phyloP scores from a whole-genome alignment of 2,329 filamentous ascomycete species.

The Calycina herbarum region DNA sequence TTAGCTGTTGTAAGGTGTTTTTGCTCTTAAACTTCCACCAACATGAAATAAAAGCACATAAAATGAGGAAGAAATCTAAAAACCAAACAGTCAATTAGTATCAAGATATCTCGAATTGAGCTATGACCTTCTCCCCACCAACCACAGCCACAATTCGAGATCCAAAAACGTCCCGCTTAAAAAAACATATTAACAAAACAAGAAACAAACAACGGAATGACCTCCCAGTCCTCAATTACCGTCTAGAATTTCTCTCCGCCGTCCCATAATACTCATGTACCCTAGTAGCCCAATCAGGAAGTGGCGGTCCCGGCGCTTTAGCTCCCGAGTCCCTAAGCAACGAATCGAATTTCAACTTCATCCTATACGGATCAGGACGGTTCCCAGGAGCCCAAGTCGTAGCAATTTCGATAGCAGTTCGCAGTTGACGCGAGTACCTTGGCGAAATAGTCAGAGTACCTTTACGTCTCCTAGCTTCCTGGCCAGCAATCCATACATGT shows the following conservation, averaged over 20 bases:
- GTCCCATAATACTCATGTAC: conserved; percentile 26
- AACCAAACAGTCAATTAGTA: no score
- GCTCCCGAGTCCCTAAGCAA: conserved; percentile 12
- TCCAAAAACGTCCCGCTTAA: background rate
- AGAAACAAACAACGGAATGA: background rate
- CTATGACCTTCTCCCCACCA: no score
- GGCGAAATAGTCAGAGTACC: conserved; percentile 11
- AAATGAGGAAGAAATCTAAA: no score
- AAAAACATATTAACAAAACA: background rate
- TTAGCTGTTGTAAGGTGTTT: no score
- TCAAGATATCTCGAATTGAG: no score
- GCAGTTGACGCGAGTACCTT: conserved; percentile 17
- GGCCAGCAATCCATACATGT: background rate
- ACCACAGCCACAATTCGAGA: no score
- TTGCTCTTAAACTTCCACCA: no score
- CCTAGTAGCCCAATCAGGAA: conserved; percentile 28
- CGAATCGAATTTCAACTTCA: conserved; percentile 14
- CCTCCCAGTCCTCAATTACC: background rate
- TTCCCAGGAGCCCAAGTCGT: conserved; percentile 10
- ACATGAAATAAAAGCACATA: no score
- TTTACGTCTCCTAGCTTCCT: background rate
- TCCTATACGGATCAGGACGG: conserved; percentile 15
- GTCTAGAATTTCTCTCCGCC: conserved; percentile 8
- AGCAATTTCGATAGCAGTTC: conserved; percentile 14
- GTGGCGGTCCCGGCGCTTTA: conserved; percentile 6